A percentile compares a stretch with the other conserved stretches of the same genome.
phyloP scores from a whole-genome alignment of 179 eudicot genomes.

The Spinacia oleracea region DNA sequence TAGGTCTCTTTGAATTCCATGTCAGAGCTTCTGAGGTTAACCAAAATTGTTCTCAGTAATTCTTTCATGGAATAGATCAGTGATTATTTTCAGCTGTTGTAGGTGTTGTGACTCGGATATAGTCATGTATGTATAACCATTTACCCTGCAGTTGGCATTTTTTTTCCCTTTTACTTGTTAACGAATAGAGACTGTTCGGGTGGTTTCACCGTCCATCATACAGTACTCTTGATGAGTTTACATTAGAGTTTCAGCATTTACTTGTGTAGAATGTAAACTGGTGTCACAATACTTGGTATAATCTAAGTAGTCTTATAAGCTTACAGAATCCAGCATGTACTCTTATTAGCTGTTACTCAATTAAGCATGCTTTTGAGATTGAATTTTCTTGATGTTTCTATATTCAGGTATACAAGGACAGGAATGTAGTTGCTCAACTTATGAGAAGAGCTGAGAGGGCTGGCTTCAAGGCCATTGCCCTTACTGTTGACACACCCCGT shows the following conservation, averaged over 20 bases:
- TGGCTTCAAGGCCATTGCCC: conserved; percentile 98
- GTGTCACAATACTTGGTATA: background rate
- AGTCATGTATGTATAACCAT: background rate
- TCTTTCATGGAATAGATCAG: too few relatives aligned
- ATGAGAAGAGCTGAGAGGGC: conserved; percentile 98
- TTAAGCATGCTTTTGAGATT: background rate
- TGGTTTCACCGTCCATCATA: background rate
- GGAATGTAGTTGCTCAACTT: conserved; percentile 85
- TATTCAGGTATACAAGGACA: conserved; percentile 66
- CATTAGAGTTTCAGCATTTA: background rate
- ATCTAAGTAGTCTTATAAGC: conserved; percentile 38
- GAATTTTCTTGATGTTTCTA: background rate
- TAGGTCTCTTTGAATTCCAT: background rate
- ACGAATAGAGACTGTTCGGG: background rate
- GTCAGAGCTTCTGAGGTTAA: background rate
- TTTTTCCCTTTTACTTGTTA: background rate
- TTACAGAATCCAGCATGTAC: background rate
- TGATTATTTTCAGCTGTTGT: too few relatives aligned
- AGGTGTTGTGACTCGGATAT: background rate
- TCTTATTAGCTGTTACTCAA: background rate
- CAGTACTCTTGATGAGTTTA: background rate
- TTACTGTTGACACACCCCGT: conserved; percentile 95
- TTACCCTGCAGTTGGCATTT: background rate
- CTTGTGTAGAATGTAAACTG: background rate
- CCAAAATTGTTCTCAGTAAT: too few relatives aligned